Evolutionary conservation across 768 basidiomycete genomes (phyloP).

Genomic region (Leccinum barrowsii): DNA sequence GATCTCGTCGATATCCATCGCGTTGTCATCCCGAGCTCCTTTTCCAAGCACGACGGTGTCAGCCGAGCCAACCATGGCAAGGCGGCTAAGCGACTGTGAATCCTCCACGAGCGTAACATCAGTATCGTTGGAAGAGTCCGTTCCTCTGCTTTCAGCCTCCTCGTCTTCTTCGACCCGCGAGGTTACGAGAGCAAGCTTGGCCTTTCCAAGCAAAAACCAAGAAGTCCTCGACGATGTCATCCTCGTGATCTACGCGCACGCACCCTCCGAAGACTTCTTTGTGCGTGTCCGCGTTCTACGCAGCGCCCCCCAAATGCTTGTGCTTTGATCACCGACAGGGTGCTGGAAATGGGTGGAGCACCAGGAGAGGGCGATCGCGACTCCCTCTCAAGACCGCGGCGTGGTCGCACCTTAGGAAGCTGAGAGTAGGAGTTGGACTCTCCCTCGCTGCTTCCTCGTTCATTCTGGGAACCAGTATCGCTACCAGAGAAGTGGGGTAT

Average conservation of each 20-base stretch:
- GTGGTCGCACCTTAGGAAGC: no score
- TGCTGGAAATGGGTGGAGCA: no score
- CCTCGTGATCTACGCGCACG: conserved; percentile 68
- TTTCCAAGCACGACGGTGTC: conserved; percentile 63
- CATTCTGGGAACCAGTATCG: no score
- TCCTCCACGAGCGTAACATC: conserved; percentile 89
- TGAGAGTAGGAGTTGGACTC: no score
- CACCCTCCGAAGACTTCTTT: conserved; percentile 68
- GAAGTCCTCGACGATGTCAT: conserved; percentile 66
- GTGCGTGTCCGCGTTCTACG: conserved; percentile 73
- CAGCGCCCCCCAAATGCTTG: conserved; percentile 22
- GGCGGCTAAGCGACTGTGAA: conserved; percentile 34
- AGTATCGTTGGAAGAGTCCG: conserved; percentile 82
- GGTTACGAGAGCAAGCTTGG: conserved; percentile 87
- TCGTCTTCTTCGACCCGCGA: conserved; percentile 89
- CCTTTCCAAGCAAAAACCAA: conserved; percentile 71
- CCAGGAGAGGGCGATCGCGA: no score
- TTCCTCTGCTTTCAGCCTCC: conserved; percentile 65
- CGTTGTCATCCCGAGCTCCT: conserved; percentile 49
- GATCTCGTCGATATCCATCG: conserved; percentile 53
- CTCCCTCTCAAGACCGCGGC: no score
- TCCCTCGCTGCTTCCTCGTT: no score
- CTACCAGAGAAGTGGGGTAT: no score
- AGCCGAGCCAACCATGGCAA: conserved; percentile 32
- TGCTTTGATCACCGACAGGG: no score